Evolutionary conservation across 2,329 filamentous ascomycete genomes (phyloP).

Genomic region (Aaosphaeria arxii): DNA sequence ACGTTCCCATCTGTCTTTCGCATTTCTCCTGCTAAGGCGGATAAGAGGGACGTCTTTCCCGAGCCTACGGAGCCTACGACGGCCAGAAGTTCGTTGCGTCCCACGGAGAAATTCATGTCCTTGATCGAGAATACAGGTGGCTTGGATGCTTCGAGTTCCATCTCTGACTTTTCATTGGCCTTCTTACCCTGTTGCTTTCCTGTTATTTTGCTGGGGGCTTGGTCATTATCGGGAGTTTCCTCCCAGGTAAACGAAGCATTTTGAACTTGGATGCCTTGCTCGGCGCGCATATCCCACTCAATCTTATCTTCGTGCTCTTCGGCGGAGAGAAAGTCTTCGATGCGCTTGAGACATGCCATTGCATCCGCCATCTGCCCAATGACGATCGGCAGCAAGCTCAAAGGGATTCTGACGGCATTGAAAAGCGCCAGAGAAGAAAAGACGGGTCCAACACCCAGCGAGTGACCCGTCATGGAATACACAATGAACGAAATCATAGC

Average conservation of each 20-base stretch:
- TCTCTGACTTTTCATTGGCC: not conserved
- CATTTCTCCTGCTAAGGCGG: constrained; percentile 83
- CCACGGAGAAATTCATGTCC: constrained; percentile 82
- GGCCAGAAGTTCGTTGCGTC: constrained; percentile 90
- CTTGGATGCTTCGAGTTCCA: not conserved
- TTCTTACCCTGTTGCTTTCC: not conserved
- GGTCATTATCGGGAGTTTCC: constrained; percentile 37
- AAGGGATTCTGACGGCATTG: constrained; percentile 92
- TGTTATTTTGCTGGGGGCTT: constrained; percentile 41
- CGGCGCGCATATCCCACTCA: constrained; percentile 65
- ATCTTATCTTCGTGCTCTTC: constrained; percentile 84
- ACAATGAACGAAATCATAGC: not conserved
- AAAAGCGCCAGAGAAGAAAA: constrained; percentile 92
- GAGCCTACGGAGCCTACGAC: constrained; percentile 91
- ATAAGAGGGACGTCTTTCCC: constrained; percentile 90
- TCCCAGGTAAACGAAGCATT: constrained; percentile 90
- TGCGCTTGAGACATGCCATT: constrained; percentile 81
- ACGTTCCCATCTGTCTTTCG: constrained; percentile 87
- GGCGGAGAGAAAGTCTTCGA: constrained; percentile 80
- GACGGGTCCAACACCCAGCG: constrained; percentile 44
- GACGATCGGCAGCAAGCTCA: constrained; percentile 94
- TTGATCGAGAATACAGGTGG: constrained; percentile 22
- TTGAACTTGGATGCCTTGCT: constrained; percentile 74
- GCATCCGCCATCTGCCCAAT: constrained; percentile 96
- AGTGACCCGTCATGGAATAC: not conserved